phyloP scores from a whole-genome alignment of 768 basidiomycete species.

The Tremella yokohamensis region DNA sequence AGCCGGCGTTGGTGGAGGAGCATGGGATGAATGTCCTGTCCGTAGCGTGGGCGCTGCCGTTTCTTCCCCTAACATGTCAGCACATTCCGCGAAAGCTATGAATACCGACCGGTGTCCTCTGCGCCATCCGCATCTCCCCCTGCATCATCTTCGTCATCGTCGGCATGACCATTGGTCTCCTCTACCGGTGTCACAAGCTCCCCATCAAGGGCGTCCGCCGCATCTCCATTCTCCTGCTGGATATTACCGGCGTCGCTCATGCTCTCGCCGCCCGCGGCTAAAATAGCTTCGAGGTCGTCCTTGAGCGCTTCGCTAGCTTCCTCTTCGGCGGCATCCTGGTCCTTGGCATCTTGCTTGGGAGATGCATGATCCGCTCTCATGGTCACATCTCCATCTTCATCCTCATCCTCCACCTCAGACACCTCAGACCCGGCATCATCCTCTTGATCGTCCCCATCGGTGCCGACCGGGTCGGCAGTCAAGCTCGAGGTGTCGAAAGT shows the following conservation, averaged over 20 bases:
- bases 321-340: constrained; percentile 5
- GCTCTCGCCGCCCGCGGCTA: background rate
- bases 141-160: constrained; percentile 6
- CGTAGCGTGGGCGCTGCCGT: background rate
- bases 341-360: background rate
- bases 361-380: constrained; percentile 1
- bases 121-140: constrained; percentile 3
- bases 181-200: background rate
- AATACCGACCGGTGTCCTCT: background rate
- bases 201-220: constrained; percentile 9
- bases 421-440: constrained; percentile 3
- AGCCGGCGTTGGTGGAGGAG: constrained; percentile 54
- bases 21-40: constrained; percentile 26
- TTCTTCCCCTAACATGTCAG: background rate
- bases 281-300: background rate
- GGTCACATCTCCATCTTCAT: constrained; percentile 13
- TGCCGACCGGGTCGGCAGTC: background rate
- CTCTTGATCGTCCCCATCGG: background rate
- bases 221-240: background rate
- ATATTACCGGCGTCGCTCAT: too few species aligned
- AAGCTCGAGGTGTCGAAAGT: background rate
- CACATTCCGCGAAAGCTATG: background rate
- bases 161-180: background rate
- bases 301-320: background rate
- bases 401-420: constrained; percentile 1